phyloP scores from a whole-genome alignment of 208 protist genomes.

The Trypanosoma boissoni region DNA sequence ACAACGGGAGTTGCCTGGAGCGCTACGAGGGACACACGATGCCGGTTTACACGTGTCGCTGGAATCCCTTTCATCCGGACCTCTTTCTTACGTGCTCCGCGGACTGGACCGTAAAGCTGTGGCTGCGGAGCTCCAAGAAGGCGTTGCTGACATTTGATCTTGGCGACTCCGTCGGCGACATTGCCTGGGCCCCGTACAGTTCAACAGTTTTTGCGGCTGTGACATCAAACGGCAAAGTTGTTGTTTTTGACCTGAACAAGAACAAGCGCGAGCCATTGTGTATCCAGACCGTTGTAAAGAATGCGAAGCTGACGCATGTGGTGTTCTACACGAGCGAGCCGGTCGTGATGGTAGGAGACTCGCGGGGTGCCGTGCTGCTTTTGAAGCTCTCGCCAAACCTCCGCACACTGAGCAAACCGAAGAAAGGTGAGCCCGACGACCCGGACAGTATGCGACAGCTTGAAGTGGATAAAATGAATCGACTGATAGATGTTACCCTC shows the following conservation, averaged over 20 bases:
- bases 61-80: constrained; percentile 95
- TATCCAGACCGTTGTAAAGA: constrained; percentile 95
- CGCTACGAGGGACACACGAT: constrained; percentile 93
- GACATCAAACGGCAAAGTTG: constrained; percentile 94
- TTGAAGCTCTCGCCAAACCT: constrained; percentile 97
- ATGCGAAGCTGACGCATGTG: constrained; percentile 96
- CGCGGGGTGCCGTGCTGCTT: constrained; percentile 91
- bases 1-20: constrained; percentile 94
- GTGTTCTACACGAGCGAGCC: constrained; percentile 92
- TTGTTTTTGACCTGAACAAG: constrained; percentile 90
- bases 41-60: constrained; percentile 94
- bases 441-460: constrained; percentile 45
- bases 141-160: constrained; percentile 96
- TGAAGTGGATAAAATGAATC: constrained; percentile 89
- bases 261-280: constrained; percentile 97
- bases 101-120: constrained; percentile 98
- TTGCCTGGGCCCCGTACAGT: constrained; percentile 96
- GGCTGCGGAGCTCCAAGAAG: constrained; percentile 80
- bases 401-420: constrained; percentile 72
- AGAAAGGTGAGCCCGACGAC: constrained; percentile 76
- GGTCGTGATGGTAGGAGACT: constrained; percentile 96
- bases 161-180: constrained; percentile 93
- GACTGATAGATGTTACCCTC: constrained; percentile 86
- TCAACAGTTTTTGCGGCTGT: constrained; percentile 96
- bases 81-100: constrained; percentile 95